These are phyloP conservation scores for Phytophthora tentaculata DNA, from an alignment of 352 stramenopile genomes.

Conservation along the genomic window DNA sequence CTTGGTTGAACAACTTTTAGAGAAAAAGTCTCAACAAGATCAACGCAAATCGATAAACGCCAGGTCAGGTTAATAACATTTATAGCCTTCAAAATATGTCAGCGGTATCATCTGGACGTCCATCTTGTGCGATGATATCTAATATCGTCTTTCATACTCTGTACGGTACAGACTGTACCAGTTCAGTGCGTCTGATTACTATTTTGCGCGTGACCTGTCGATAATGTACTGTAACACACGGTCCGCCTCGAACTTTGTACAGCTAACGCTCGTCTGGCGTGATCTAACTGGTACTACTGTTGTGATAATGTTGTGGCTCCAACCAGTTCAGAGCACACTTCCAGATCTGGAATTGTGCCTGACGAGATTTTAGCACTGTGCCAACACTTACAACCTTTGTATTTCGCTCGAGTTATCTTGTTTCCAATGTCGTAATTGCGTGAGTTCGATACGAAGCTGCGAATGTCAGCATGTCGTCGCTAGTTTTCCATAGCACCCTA, in stretches of 20 bases:
- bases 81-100: conserved; percentile 17
- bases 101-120: neutral
- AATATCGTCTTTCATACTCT: conserved; percentile 5
- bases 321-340: conserved; percentile 23
- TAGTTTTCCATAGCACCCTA: conserved; percentile 16
- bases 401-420: neutral
- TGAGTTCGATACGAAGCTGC: conserved; percentile 29
- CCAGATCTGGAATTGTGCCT: conserved; percentile 24
- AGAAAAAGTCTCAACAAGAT: conserved; percentile 7
- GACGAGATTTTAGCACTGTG: conserved; percentile 5
- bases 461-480: conserved; percentile 21
- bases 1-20: neutral
- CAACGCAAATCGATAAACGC: neutral
- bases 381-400: conserved; percentile 9
- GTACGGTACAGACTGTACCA: too few species aligned
- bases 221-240: too few species aligned
- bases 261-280: conserved; percentile 12
- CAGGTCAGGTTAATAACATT: conserved; percentile 11
- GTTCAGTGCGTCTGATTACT: neutral
- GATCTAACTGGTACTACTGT: neutral
- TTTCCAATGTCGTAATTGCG: neutral
- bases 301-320: too few species aligned
- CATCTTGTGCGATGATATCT: conserved; percentile 13
- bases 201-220: too few species aligned
- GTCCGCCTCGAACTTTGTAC: conserved; percentile 24